These are phyloP conservation scores for Aspergillus proliferans DNA, from an alignment of 2,329 filamentous ascomycete genomes.

Conservation along the genomic window DNA sequence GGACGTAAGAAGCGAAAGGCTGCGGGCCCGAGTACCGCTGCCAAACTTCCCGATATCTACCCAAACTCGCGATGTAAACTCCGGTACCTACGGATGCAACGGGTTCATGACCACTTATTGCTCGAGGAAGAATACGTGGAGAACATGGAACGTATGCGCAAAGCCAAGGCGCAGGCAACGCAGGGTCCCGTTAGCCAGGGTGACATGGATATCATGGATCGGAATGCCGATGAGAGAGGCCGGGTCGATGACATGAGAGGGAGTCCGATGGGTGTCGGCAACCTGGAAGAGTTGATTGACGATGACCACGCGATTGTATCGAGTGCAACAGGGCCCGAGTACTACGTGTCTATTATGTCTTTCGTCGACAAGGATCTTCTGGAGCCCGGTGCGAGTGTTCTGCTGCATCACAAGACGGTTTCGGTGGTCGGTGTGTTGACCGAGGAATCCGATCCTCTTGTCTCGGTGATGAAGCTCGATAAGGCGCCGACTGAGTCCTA, in stretches of 20 bases:
- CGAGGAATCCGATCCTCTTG: constrained; percentile 89
- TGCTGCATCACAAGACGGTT: constrained; percentile 95
- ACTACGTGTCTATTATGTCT: constrained; percentile 99
- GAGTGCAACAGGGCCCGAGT: constrained; percentile 93
- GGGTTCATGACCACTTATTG: constrained; percentile 93
- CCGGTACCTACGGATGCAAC: constrained; percentile 93
- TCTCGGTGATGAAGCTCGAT: constrained; percentile 98
- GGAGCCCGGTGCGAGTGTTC: constrained; percentile 89
- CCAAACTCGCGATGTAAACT: constrained; percentile 97
- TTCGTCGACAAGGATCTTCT: constrained; percentile 98
- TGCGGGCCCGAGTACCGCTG: constrained; percentile 84
- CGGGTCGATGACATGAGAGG: constrained; percentile 98
- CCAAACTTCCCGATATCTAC: constrained; percentile 89
- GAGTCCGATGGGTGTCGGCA: constrained; percentile 97
- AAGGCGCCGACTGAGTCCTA: constrained; percentile 98
- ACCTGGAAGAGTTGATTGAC: constrained; percentile 96
- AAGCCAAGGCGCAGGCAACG: constrained; percentile 68
- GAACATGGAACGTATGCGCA: constrained; percentile 93
- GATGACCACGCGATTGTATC: constrained; percentile 99
- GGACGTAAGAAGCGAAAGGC: constrained; percentile 98
- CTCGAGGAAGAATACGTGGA: constrained; percentile 98
- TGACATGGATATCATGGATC: constrained; percentile 71
- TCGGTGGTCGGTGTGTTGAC: constrained; percentile 96
- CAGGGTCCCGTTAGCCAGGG: constrained; percentile 51
- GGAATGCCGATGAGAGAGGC: constrained; percentile 88